A percentile compares a stretch with the other conserved stretches of the same genome.
Conservation (phyloP, 345 rosid species). For the Anacardium occidentale region DNA sequence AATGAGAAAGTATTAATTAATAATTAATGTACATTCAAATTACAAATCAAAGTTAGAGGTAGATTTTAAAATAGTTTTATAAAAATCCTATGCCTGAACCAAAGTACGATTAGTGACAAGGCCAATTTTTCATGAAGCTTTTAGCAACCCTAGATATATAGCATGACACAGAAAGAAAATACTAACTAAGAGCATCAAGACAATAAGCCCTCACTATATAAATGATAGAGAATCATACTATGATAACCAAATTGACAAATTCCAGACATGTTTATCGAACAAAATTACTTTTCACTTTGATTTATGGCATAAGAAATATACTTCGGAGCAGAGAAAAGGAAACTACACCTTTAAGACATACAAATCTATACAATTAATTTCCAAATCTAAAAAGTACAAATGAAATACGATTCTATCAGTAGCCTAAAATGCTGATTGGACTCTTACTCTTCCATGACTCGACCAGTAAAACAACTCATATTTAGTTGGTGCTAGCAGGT, state of each 20-base stretch:
- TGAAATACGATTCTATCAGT: not conserved
- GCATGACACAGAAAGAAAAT: not conserved
- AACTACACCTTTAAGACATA: not conserved
- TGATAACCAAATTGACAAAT: not conserved
- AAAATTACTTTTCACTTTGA: not conserved
- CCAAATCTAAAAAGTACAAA: conserved; percentile 21
- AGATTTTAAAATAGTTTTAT: not conserved
- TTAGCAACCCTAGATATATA: conserved; percentile 9
- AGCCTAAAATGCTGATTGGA: not conserved
- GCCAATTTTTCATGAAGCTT: conserved; percentile 17
- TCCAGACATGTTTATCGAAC: not conserved
- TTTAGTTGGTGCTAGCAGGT: not conserved
- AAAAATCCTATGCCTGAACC: not conserved
- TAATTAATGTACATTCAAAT: not conserved
- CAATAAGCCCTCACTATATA: not conserved
- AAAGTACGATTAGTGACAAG: not conserved
- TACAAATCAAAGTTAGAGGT: not conserved
- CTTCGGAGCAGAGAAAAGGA: not conserved
- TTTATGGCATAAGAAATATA: not conserved
- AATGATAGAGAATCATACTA: not conserved
- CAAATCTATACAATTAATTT: conserved; percentile 14
- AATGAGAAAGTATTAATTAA: not conserved
- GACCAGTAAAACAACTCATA: conserved; percentile 5
- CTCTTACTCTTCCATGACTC: not conserved
- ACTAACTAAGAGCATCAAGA: not conserved